phyloP scores from a whole-genome alignment of 768 basidiomycete species.

The Boletus subparvulus region DNA sequence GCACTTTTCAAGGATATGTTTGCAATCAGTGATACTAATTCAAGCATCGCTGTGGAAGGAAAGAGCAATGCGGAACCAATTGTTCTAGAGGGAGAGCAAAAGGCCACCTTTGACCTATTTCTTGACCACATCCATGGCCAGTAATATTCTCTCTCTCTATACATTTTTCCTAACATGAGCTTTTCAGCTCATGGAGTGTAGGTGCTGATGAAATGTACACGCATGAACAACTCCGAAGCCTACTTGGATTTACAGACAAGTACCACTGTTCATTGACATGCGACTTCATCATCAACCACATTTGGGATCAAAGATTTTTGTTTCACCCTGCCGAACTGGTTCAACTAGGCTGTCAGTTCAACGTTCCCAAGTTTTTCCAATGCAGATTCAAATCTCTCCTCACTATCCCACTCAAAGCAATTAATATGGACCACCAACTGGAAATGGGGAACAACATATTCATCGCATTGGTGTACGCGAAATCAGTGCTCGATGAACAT shows the following conservation, averaged over 20 bases:
- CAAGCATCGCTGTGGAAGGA: background rate
- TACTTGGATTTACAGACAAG: no score
- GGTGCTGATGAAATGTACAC: background rate
- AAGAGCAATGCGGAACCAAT: background rate
- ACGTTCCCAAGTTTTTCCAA: background rate
- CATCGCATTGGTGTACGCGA: background rate
- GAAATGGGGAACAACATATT: background rate
- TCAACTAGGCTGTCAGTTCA: no score
- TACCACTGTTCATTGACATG: no score
- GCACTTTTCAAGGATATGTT: background rate
- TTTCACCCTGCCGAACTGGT: no score
- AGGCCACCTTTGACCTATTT: background rate
- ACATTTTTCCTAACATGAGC: no score
- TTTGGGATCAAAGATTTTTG: no score
- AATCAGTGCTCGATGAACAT: background rate
- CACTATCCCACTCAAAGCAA: background rate
- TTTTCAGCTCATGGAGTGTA: background rate
- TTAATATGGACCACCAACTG: background rate
- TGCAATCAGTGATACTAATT: background rate
- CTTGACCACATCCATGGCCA: background rate
- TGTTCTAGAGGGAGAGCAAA: background rate
- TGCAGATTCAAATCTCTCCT: background rate
- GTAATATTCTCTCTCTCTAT: no score
- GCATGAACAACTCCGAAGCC: background rate
- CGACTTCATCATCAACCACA: no score